Evolutionary conservation across 2,329 filamentous ascomycete genomes (phyloP).

Genomic region (Scedosporium boydii): DNA sequence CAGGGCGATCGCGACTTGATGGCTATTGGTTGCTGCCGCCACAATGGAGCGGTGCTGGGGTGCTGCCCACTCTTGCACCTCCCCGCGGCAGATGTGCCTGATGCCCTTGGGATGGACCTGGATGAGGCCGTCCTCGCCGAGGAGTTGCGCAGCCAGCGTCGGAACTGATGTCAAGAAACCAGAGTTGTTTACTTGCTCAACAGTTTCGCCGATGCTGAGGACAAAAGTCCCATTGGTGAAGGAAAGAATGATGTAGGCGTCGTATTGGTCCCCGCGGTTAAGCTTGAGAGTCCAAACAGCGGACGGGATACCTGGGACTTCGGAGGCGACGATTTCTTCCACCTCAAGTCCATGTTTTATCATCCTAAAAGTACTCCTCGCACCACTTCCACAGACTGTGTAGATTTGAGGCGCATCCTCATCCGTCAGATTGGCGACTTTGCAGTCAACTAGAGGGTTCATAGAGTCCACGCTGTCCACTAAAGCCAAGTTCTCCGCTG

Average conservation of each 20-base stretch:
- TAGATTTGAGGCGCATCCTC: constrained; percentile 98
- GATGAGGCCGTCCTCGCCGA: constrained; percentile 85
- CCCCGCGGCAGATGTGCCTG: constrained; percentile 69
- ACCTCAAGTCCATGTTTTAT: constrained; percentile 90
- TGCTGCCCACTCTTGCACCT: constrained; percentile 85
- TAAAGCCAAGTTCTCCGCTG: constrained; percentile 70
- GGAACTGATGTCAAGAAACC: constrained; percentile 83
- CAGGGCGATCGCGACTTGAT: constrained; percentile 85
- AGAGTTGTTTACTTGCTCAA: constrained; percentile 90
- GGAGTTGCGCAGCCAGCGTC: constrained; percentile 85
- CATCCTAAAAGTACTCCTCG: constrained; percentile 81
- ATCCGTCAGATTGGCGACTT: constrained; percentile 79
- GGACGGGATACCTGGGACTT: constrained; percentile 77
- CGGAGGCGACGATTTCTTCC: constrained; percentile 90
- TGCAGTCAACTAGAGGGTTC: constrained; percentile 86
- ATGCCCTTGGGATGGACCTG: constrained; percentile 97
- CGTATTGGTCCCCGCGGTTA: constrained; percentile 69
- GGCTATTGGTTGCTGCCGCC: constrained; percentile 83
- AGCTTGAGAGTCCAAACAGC: constrained; percentile 95
- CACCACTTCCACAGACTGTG: constrained; percentile 78
- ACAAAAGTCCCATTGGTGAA: constrained; percentile 86
- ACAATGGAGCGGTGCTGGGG: constrained; percentile 94
- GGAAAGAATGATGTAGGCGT: constrained; percentile 92
- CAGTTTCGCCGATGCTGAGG: constrained; percentile 90
- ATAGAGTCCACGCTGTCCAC: constrained; percentile 80